Conservation (phyloP, 176 grass and related monocot species). For the Avena atlantica region DNA sequence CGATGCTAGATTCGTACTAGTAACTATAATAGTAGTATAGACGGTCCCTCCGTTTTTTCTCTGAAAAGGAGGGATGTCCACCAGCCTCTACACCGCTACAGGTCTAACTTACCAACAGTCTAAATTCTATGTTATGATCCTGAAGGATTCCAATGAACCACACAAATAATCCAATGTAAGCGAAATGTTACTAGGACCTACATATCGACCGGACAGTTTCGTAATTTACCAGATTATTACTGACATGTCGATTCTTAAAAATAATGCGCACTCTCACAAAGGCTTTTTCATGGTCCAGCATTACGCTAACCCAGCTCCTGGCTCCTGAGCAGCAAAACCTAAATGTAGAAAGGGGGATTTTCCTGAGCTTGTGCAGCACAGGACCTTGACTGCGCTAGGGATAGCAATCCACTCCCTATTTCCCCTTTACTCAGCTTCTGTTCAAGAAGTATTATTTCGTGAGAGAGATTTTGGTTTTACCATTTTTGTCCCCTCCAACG, state of each 20-base stretch:
- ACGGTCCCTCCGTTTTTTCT: too few species aligned
- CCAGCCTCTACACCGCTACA: background rate
- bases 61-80: too few species aligned
- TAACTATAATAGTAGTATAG: too few species aligned
- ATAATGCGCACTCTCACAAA: too few species aligned
- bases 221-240: background rate
- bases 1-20: too few species aligned
- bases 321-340: conserved; percentile 5
- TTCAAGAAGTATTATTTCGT: background rate
- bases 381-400: background rate
- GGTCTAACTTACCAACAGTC: background rate
- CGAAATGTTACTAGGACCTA: background rate
- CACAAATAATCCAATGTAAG: background rate
- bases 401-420: background rate
- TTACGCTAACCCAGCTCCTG: background rate
- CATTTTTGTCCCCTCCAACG: background rate
- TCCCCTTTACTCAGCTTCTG: background rate
- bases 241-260: too few species aligned
- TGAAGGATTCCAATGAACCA: too few species aligned
- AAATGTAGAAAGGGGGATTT: background rate
- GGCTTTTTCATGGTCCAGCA: background rate
- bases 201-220: background rate
- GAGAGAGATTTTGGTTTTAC: background rate
- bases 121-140: too few species aligned
- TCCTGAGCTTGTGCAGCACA: background rate